phyloP scores from a whole-genome alignment of 2,329 filamentous ascomycete species.

The Pezicula radicicola region DNA sequence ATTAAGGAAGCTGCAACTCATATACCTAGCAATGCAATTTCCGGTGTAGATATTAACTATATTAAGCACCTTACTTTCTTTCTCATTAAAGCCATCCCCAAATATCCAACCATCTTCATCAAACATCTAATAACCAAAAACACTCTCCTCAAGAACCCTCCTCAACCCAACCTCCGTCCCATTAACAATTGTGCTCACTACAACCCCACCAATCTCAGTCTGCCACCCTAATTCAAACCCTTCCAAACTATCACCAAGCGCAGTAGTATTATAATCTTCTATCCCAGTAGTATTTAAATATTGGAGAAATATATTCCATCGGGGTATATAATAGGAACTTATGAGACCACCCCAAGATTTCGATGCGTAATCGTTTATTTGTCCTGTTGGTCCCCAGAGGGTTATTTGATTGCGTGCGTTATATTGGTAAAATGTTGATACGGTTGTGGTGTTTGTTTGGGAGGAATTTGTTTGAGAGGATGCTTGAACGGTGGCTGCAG shows the following conservation, averaged over 20 bases:
- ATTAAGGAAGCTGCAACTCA: no score
- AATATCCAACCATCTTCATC: no score
- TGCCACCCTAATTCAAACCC: slow-evolving; percentile 18
- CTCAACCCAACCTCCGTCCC: no score
- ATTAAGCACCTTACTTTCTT: no score
- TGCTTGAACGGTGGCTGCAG: slow-evolving; percentile 23
- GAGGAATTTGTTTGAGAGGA: slow-evolving; percentile 24
- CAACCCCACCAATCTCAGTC: slow-evolving; percentile 2
- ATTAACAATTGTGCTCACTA: no score
- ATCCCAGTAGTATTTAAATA: slow-evolving; percentile 27
- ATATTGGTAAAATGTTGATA: slow-evolving; percentile 38
- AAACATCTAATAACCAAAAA: no score
- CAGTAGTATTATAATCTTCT: slow-evolving; percentile 17
- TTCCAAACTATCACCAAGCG: slow-evolving; percentile 11
- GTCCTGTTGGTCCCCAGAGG: slow-evolving; percentile 43
- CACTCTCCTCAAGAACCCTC: no score
- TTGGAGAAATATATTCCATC: slow-evolving; percentile 43
- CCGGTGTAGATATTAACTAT: no score
- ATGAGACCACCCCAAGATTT: slow-evolving; percentile 47
- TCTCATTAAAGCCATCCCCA: no score
- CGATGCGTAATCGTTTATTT: slow-evolving; percentile 47
- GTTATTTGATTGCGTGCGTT: slow-evolving; percentile 49
- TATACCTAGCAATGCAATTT: no score
- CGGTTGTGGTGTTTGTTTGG: slow-evolving; percentile 14
- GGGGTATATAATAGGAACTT: slow-evolving; percentile 39